Evolutionary conservation across 2,329 filamentous ascomycete genomes (phyloP).

Genomic region (Celoporthe dispersa): DNA sequence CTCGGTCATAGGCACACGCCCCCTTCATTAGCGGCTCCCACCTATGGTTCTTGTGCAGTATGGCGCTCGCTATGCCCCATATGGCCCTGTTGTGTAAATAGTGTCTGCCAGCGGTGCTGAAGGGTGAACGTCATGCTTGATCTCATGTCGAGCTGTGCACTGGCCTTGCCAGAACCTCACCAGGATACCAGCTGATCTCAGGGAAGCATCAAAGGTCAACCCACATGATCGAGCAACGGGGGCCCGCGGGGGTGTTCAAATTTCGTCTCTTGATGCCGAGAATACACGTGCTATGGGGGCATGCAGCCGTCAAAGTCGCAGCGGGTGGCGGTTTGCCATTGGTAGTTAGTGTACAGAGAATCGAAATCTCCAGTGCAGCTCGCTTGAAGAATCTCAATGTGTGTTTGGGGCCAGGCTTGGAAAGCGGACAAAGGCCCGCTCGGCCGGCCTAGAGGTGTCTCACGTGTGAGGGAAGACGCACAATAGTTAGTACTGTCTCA

Average conservation of each 20-base stretch:
- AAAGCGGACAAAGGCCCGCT: background rate
- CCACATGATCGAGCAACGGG: no score
- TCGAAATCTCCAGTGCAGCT: background rate
- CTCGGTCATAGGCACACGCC: background rate
- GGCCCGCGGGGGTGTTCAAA: no score
- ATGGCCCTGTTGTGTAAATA: no score
- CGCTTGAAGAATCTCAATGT: background rate
- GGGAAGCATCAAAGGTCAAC: no score
- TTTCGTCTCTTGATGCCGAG: background rate
- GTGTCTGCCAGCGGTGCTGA: background rate
- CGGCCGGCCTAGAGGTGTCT: background rate
- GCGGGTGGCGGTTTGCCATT: background rate
- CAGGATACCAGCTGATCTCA: background rate
- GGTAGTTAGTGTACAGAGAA: background rate
- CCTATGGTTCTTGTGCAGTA: background rate
- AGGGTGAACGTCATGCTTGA: background rate
- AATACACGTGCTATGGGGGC: background rate
- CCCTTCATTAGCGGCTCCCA: background rate
- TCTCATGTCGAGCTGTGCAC: background rate
- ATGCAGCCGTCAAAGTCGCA: background rate
- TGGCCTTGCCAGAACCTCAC: background rate
- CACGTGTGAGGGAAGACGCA: background rate
- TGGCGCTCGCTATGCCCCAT: background rate
- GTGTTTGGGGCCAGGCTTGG: background rate
- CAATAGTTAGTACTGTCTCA: background rate